Evolutionary conservation across 768 basidiomycete genomes (phyloP).

Genomic region (Lactarius vividus): DNA sequence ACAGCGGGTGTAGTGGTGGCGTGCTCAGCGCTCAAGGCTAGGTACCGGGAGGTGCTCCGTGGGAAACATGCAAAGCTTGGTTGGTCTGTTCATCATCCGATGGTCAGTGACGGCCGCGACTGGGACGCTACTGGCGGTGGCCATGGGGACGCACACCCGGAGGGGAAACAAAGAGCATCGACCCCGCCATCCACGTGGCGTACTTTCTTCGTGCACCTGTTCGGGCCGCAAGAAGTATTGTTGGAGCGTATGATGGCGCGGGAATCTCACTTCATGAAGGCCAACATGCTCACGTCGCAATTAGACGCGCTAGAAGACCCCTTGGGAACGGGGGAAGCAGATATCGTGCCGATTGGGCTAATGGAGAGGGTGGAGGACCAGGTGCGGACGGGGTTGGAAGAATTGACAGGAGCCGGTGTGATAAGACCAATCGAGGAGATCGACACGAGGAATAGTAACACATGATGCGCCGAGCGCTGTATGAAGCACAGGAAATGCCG

Average conservation of each 20-base stretch:
- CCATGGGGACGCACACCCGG: background rate
- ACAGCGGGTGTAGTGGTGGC: constrained; percentile 70
- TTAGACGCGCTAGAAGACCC: constrained; percentile 69
- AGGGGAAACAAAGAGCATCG: constrained; percentile 10
- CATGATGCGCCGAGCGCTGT: background rate
- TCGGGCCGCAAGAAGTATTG: constrained; percentile 55
- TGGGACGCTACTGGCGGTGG: background rate
- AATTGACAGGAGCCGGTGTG: constrained; percentile 5
- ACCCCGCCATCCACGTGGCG: constrained; percentile 32
- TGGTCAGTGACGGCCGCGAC: background rate
- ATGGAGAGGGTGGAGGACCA: constrained; percentile 56
- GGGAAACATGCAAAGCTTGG: constrained; percentile 37
- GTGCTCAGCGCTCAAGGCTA: constrained; percentile 79
- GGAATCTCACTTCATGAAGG: constrained; percentile 81
- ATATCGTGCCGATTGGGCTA: constrained; percentile 61
- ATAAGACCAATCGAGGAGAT: background rate
- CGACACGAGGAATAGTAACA: background rate
- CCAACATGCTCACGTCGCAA: constrained; percentile 78
- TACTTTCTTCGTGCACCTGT: constrained; percentile 81
- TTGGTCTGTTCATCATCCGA: no score
- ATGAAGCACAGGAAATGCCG: background rate
- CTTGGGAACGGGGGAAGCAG: constrained; percentile 50
- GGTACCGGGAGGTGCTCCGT: constrained; percentile 80
- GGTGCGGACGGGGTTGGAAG: constrained; percentile 44
- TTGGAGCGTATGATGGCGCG: constrained; percentile 62